phyloP scores from a whole-genome alignment of 2,329 filamentous ascomycete species.

The Diaporthe velutina region DNA sequence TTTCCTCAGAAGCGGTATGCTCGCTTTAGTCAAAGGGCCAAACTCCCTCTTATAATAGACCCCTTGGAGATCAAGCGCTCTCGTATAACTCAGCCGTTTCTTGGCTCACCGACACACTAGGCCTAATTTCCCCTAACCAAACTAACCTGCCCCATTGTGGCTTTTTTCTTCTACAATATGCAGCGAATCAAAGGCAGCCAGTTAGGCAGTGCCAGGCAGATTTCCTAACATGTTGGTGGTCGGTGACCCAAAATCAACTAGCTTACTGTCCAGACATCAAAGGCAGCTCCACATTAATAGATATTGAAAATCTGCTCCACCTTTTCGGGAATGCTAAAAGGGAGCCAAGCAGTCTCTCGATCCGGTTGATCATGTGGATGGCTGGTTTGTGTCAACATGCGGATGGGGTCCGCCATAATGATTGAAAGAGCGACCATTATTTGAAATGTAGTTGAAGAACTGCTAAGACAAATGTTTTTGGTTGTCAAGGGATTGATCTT shows the following conservation, averaged over 20 bases:
- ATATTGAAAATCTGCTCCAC: too few relatives aligned
- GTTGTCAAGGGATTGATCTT: not conserved
- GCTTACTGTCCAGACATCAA: not conserved
- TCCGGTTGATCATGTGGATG: too few relatives aligned
- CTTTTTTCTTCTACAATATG: not conserved
- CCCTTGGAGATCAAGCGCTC: not conserved
- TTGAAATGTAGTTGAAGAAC: too few relatives aligned
- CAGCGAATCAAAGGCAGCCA: not conserved
- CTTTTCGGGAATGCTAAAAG: too few relatives aligned
- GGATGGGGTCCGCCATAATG: too few relatives aligned
- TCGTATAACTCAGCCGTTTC: not conserved
- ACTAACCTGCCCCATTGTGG: conserved; percentile 3
- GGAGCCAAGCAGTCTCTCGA: too few relatives aligned
- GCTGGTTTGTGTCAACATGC: too few relatives aligned
- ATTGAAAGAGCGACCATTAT: too few relatives aligned
- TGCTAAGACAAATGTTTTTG: not conserved
- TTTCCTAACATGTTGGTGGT: not conserved
- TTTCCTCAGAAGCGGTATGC: not conserved
- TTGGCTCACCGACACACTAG: not conserved
- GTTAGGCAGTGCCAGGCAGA: not conserved
- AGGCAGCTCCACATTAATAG: not conserved
- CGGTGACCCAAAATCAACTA: not conserved
- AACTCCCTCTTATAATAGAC: not conserved
- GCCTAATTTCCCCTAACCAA: not conserved
- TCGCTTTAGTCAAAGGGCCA: not conserved